Evolutionary conservation across 345 rosid genomes (phyloP).

Genomic region (Carallia pectinifolia): DNA sequence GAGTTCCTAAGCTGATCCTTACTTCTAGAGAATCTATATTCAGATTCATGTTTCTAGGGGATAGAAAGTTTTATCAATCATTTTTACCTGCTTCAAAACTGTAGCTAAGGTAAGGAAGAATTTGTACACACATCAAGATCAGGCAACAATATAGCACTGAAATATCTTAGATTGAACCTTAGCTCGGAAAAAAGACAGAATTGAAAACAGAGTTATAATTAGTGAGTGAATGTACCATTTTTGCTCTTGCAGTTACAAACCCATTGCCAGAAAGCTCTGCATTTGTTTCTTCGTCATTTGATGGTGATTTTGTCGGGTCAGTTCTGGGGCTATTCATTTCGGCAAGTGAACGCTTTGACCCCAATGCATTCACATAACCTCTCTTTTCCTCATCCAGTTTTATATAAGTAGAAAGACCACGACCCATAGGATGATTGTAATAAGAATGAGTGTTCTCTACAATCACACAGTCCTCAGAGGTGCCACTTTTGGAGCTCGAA

Average conservation of each 20-base stretch:
- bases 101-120: neutral
- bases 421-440: conserved; percentile 31
- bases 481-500: conserved; percentile 37
- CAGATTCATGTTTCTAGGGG: neutral
- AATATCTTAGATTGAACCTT: neutral
- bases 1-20: too few relatives aligned
- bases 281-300: conserved; percentile 43
- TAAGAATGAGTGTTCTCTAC: conserved; percentile 34
- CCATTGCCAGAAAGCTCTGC: conserved; percentile 53
- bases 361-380: conserved; percentile 35
- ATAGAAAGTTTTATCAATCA: neutral
- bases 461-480: conserved; percentile 50
- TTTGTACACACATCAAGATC: too few relatives aligned
- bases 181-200: neutral
- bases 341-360: conserved; percentile 61
- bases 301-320: conserved; percentile 33
- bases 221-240: conserved; percentile 56
- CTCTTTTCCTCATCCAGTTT: conserved; percentile 55
- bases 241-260: conserved; percentile 84
- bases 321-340: conserved; percentile 50
- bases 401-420: conserved; percentile 20
- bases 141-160: neutral
- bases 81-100: neutral
- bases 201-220: neutral
- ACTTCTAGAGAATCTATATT: neutral